phyloP scores from a whole-genome alignment of 306 rosid species.

The Sophora flavescens region DNA sequence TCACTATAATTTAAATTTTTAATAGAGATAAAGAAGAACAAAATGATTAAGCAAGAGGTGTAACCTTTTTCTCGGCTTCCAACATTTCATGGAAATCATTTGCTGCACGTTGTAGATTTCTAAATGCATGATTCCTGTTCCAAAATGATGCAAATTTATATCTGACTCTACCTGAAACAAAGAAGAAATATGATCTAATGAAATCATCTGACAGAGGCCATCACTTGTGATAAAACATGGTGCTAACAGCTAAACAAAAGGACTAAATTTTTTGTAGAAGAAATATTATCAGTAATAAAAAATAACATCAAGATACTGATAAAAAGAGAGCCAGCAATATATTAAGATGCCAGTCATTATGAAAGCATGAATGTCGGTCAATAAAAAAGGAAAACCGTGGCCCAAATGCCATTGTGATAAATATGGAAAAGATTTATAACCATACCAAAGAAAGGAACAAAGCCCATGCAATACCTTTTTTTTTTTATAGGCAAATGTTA shows the following conservation, averaged over 20 bases:
- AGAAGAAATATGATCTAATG: slow-evolving; percentile 46
- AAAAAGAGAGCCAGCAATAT: slow-evolving; percentile 6
- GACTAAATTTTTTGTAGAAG: not conserved
- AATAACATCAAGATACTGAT: slow-evolving; percentile 10
- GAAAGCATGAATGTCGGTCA: slow-evolving; percentile 29
- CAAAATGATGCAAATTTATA: slow-evolving; percentile 98
- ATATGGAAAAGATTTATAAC: not conserved
- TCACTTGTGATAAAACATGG: slow-evolving; percentile 14
- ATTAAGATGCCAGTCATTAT: slow-evolving; percentile 24
- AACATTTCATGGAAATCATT: slow-evolving; percentile 75
- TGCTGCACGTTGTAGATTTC: slow-evolving; percentile 80
- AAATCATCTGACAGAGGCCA: slow-evolving; percentile 33
- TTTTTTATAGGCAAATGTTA: no score
- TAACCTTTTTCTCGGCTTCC: slow-evolving; percentile 96
- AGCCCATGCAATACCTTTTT: not conserved
- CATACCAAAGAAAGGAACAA: slow-evolving; percentile 20
- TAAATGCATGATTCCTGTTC: slow-evolving; percentile 94
- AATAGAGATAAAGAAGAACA: slow-evolving; percentile 30
- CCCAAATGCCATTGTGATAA: slow-evolving; percentile 30
- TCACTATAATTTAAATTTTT: slow-evolving; percentile 8
- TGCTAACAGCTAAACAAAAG: slow-evolving; percentile 20
- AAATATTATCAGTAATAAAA: slow-evolving; percentile 6
- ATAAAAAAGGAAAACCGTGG: slow-evolving; percentile 25
- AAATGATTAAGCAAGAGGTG: slow-evolving; percentile 40
- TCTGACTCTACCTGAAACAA: slow-evolving; percentile 93